Conservation (phyloP, 495 filamentous ascomycete genomes). For the Talaromyces stipitatus region DNA sequence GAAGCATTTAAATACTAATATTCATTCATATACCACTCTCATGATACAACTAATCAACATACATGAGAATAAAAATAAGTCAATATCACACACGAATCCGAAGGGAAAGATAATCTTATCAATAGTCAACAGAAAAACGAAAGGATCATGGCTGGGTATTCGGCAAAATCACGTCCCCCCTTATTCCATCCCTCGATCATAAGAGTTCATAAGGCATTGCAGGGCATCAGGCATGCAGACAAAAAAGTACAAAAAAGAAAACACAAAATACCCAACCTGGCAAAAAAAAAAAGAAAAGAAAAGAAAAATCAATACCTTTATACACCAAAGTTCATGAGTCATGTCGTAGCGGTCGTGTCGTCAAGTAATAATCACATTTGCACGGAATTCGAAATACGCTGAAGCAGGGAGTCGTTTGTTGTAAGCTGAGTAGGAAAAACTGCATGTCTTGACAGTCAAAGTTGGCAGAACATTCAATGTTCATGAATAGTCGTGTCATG, state of each 20-base stretch:
- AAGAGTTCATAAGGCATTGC: not conserved
- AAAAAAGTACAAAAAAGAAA: not conserved
- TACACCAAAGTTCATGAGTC: conserved; percentile 1
- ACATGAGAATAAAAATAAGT: not conserved
- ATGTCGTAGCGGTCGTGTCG: conserved; percentile 1
- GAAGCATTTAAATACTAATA: not conserved
- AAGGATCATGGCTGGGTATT: conserved; percentile 4
- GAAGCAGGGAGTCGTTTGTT: not conserved
- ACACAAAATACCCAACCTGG: not conserved
- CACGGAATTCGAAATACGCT: not conserved
- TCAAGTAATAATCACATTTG: conserved; percentile 2
- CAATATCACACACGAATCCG: not conserved
- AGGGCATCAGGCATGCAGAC: not conserved
- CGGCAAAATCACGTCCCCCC: not conserved
- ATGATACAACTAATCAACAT: not conserved
- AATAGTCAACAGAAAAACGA: not conserved
- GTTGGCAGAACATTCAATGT: not conserved
- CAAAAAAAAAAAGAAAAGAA: not conserved
- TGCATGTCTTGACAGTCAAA: not conserved
- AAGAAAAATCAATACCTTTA: not conserved
- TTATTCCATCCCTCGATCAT: not conserved
- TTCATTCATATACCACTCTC: not conserved
- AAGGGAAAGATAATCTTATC: not conserved
- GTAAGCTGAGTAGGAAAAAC: not conserved
- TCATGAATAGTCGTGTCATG: not conserved